Evolutionary conservation across 805 yeast species (phyloP).

Genomic region (Hanseniaspora pseudoguilliermondii): DNA sequence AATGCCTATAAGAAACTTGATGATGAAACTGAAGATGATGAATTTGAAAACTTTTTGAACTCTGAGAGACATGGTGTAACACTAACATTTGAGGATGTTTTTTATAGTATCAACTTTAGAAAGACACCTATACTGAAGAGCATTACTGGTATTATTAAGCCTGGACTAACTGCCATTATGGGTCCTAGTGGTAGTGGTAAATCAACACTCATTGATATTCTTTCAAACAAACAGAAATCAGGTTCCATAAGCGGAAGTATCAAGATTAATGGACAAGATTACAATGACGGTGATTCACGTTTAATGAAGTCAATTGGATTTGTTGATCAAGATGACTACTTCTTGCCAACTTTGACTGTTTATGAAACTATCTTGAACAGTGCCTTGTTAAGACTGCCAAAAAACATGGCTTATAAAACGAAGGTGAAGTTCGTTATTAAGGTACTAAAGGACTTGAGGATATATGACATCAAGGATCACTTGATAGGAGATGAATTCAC

Average conservation of each 20-base stretch:
- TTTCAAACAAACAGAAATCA: conserved; percentile 76
- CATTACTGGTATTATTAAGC: conserved; percentile 64
- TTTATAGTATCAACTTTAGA: conserved; percentile 40
- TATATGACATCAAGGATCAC: conserved; percentile 67
- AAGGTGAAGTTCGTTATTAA: conserved; percentile 73
- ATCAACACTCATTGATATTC: conserved; percentile 80
- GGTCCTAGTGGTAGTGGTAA: conserved; percentile 99
- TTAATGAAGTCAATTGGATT: conserved; percentile 59
- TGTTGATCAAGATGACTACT: conserved; percentile 89
- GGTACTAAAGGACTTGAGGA: conserved; percentile 74
- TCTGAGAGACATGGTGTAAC: conserved; percentile 52
- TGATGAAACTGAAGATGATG: conserved; percentile 16
- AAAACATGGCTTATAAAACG: conserved; percentile 56
- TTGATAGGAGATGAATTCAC: conserved; percentile 79
- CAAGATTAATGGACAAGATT: conserved; percentile 53
- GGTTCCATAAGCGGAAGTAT: conserved; percentile 60
- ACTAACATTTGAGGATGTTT: conserved; percentile 60
- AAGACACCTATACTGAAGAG: conserved; percentile 38
- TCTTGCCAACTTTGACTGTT: conserved; percentile 86
- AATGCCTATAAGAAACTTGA: conserved; percentile 16
- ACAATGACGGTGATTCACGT: conserved; percentile 7
- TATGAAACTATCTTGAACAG: conserved; percentile 89
- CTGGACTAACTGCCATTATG: conserved; percentile 89
- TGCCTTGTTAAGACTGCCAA: conserved; percentile 78
- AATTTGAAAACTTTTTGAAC: conserved; percentile 32